Evolutionary conservation across 805 yeast species (phyloP).

Genomic region (Limtongozyma cylindracea): DNA sequence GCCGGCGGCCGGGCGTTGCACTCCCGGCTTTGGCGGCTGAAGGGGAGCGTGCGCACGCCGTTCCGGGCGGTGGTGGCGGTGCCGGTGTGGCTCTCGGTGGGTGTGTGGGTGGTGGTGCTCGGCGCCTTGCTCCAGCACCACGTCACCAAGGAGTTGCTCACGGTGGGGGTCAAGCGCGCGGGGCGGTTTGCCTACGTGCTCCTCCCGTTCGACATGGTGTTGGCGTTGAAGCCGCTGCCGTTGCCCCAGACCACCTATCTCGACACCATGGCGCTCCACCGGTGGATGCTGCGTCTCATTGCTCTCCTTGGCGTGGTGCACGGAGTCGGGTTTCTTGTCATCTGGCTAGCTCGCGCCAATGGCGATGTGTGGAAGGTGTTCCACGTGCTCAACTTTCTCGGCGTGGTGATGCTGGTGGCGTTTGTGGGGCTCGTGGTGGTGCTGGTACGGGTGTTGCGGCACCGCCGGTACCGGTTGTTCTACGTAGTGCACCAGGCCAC

Average conservation of each 20-base stretch:
- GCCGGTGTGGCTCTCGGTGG: slow-evolving; percentile 5
- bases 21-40: slow-evolving; percentile 10
- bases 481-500: slow-evolving; percentile 29
- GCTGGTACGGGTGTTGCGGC: slow-evolving; percentile 23
- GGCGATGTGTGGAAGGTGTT: slow-evolving; percentile 9
- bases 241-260: slow-evolving; percentile 18
- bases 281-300: slow-evolving; percentile 44
- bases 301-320: slow-evolving; percentile 20
- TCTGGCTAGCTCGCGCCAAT: slow-evolving; percentile 13
- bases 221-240: slow-evolving; percentile 31
- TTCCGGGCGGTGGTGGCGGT: slow-evolving; percentile 3
- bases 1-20: slow-evolving; percentile 10
- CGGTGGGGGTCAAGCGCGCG: slow-evolving; percentile 19
- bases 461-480: slow-evolving; percentile 22
- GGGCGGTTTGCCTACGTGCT: slow-evolving; percentile 39
- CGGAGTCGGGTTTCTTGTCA: slow-evolving; percentile 20
- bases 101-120: slow-evolving; percentile 10
- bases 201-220: slow-evolving; percentile 27
- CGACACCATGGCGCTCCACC: slow-evolving; percentile 30
- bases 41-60: slow-evolving; percentile 9
- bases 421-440: slow-evolving; percentile 13
- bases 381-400: slow-evolving; percentile 17
- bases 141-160: slow-evolving; percentile 7
- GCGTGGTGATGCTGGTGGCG: slow-evolving; percentile 16
- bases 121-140: slow-evolving; percentile 11